Evolutionary conservation across 257 asterid species (phyloP), one percentile per base, ranked within the genome.

Genomic region (Jaltomata sinuosa): DNA sequence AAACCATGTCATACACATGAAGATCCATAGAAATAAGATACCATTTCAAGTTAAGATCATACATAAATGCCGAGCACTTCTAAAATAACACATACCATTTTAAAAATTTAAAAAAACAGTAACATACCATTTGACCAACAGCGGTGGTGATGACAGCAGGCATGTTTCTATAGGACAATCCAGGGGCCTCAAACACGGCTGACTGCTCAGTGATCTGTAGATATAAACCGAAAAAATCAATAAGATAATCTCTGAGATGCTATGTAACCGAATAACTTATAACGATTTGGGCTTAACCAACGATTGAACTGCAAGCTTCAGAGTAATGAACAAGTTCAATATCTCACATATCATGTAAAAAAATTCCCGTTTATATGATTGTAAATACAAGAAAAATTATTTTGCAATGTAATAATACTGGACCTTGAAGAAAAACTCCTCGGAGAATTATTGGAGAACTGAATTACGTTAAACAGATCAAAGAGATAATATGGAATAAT

Each of bases 141-240:
- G 96, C 96, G 83, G 98, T 94, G 84, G 94, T 88, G 85, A 96
- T 53, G 77, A 90, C 84, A 85, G 93, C 88, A 22, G 97, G 98
- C 79, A 83, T 87, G 89, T 82, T 84, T 84, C 92, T 85, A 67
- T 82, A 89, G 55, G 86, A 89, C 84, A 94, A 88, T 42, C 91
- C 94, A 79, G 89, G 92, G 84, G 90, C 97, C 87, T 91, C 90
- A 87, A 93, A 90, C 68, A 89, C 88, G 42, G 89, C 92, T 2
- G 99, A 94, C 89, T 90, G 98, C 86, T 95, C 98, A 83, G 91
- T 91, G 83, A 95, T 89, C 98, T 96, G 92, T 22, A 85, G 81
- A 85, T 54, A 79, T 19, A 76, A 72, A 80, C 83, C n/a, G 42
- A 27, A 59, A 81, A 69, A 16, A 52, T 36, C 10, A 81, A 15